Evolutionary conservation across 2,329 filamentous ascomycete genomes (phyloP).

Genomic region (Nannizzia gypsea): DNA sequence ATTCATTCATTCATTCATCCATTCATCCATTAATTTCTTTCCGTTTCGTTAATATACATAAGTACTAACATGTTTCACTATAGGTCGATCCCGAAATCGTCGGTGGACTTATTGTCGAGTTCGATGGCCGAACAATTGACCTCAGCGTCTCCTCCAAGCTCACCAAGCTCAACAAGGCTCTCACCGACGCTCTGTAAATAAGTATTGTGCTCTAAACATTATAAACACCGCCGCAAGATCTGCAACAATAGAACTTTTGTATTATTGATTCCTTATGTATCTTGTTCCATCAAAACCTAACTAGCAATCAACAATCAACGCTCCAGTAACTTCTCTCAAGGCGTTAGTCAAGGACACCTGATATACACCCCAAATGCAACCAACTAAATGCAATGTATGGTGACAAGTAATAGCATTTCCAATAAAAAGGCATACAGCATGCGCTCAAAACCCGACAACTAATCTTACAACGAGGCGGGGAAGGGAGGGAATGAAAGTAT

Average conservation of each 20-base stretch:
- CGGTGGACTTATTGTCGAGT: conserved; percentile 87
- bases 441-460: neutral
- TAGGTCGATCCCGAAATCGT: conserved; percentile 90
- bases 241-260: conserved; percentile 9
- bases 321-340: neutral
- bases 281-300: neutral
- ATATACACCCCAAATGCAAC: no score
- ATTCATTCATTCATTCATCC: no score
- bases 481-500: neutral
- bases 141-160: conserved; percentile 90
- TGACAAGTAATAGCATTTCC: neutral
- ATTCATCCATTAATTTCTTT: no score
- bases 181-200: conserved; percentile 89
- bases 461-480: neutral
- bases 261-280: conserved; percentile 5
- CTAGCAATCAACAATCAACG: neutral
- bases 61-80: conserved; percentile 2
- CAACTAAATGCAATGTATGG: neutral
- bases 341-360: neutral
- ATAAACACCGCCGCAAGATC: conserved; percentile 1
- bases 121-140: conserved; percentile 96
- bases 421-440: neutral
- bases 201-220: conserved; percentile 1
- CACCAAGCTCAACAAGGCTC: conserved; percentile 98
- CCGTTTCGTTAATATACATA: neutral